Conservation (phyloP, 225 moss, liverwort and hornwort genomes). For the Pleurozium schreberi region DNA sequence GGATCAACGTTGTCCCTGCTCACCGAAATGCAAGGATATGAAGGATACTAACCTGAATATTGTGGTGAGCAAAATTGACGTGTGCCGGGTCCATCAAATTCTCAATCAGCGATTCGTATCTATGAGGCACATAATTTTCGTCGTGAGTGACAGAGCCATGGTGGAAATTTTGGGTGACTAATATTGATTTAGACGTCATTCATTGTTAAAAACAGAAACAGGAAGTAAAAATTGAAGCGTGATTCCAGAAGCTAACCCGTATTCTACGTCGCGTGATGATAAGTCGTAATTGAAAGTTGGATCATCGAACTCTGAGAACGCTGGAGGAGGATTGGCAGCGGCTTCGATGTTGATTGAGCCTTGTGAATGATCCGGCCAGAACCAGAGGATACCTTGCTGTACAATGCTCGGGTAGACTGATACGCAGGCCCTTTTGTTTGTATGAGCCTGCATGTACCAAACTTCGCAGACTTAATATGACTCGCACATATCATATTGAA, state of each 20-base stretch:
- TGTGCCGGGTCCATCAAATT: constrained; percentile 81
- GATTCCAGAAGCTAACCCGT: constrained; percentile 25
- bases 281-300: constrained; percentile 26
- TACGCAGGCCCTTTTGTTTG: constrained; percentile 52
- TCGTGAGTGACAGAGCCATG: neutral
- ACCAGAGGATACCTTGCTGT: constrained; percentile 80
- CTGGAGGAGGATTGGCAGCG: constrained; percentile 65
- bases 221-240: neutral
- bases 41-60: constrained; percentile 41
- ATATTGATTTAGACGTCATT: neutral
- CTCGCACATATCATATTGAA: neutral
- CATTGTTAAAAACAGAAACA: neutral
- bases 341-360: constrained; percentile 49
- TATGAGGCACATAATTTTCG: neutral
- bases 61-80: constrained; percentile 72
- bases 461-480: neutral
- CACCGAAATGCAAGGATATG: neutral
- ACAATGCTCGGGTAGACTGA: constrained; percentile 57
- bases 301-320: constrained; percentile 35
- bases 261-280: constrained; percentile 29
- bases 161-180: neutral
- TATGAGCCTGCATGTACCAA: constrained; percentile 31
- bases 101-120: constrained; percentile 66
- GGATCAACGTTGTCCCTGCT: neutral
- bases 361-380: constrained; percentile 64